Evolutionary conservation across 1,139 yeast genomes (phyloP), one percentile per base, ranked within the genome.

Genomic region (Debaryomycetaceae sp.): DNA sequence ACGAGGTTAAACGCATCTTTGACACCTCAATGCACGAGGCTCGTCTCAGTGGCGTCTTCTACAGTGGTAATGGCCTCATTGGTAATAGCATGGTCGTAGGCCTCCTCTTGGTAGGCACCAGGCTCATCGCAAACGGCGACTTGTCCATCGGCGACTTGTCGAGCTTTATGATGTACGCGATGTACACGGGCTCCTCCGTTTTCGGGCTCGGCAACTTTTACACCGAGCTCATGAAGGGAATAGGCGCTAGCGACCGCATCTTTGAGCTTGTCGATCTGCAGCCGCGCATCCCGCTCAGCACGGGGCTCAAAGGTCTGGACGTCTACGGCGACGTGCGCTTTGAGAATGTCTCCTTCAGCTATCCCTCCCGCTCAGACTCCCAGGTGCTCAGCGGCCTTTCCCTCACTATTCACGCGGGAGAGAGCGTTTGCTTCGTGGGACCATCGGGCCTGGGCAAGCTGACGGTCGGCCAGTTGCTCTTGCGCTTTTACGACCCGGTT

Each of bases 361-460:
- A 90, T 50, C 97, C 97, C 13, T 82, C 95, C 3, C 71, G 98
- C 37, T 83, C 87, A 3, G 73, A 80, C 26, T 68, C 76, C 30
- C 55, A 59, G 16, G 77, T 90, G 13, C 86, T 90, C 51, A 62
- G 68, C 23, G 66, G 72, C 18, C 48, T 87, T 30, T 65, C 74
- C 32, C 70, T 87, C 43, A 68, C 63, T 14, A 80, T 90, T 35
- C 73, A 73, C 24, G 70, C 83, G 13, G 96, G 96, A 2, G 80
- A 90, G 31, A 85, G 85, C 43, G 85, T 87, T 11, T 87, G 96
- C 51, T 74, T 90, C 39, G 97, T 87, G 11, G 98, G 97, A 1
- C 96, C 96, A 4, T 81, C 95, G 3, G 97, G 98, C 13, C 76
- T 92, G 37, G 98, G 97, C 20, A 90, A 90, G 53, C 83, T 95